Evolutionary conservation across 352 stramenopile genomes (phyloP), one percentile per base, ranked within the genome.

Genomic region (Globisporangium okanoganense): DNA sequence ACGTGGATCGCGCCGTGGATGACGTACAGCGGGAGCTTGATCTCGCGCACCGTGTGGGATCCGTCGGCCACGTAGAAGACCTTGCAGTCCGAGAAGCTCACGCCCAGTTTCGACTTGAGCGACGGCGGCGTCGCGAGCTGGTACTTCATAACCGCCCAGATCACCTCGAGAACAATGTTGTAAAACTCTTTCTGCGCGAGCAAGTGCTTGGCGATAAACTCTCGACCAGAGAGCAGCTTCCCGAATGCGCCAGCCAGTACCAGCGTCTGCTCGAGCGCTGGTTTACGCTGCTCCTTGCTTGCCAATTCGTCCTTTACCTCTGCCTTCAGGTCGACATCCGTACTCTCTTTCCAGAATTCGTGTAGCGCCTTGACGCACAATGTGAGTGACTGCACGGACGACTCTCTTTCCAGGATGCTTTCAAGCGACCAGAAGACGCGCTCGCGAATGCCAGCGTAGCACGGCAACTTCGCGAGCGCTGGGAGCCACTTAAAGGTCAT

Each of bases 61-160:
- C 71, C 69, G 22, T 94, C 84, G 1, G 67, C 79, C 45, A 89
- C 80, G 62, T 94, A 88, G 67, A 92, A 87, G 5, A 90, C 80
- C 60, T 91, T 90, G 66, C 82, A 90, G 51, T 93, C 79, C 12
- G 84, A 80, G 59, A 93, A 79, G 44, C 78, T 78, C 27, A 87
- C 78, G 4, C 76, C 71, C 22, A 61, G 71, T 0, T 66, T 79
- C 16, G 78, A 66, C 54, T 85, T 85, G n/a, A 82, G 64, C 24
- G 86, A 78, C 5, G 78, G 53, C 16, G 79, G 66, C n/a, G 73
- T 67, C 18, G 72, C 66, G 7, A 93, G 59, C 54, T 93, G 85
- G 2, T 76, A 67, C 20, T 87, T 75, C 27, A 95, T 90, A 12
- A 75, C 78, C 12, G 67, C 71, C 82, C 82, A 91, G 41, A 90